phyloP scores from a whole-genome alignment of 2,329 filamentous ascomycete genomes.

The Stenocarpella maydis region DNA sequence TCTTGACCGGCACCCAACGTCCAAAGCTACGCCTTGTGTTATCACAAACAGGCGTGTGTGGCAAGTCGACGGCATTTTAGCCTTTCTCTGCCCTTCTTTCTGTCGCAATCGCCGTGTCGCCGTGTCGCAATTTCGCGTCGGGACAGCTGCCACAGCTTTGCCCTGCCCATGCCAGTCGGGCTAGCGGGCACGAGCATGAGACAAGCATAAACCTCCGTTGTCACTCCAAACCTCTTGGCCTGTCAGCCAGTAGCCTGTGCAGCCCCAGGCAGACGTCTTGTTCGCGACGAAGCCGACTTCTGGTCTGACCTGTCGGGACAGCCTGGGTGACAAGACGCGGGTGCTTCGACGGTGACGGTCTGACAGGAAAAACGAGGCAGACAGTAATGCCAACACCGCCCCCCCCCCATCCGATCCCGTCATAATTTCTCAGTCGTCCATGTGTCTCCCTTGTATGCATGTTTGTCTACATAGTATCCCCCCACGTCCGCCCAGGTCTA shows the following conservation, averaged over 20 bases:
- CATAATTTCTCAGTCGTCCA: not conserved
- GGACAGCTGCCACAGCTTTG: not conserved
- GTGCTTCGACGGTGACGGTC: too few relatives aligned
- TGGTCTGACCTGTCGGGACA: too few relatives aligned
- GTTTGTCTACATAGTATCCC: not conserved
- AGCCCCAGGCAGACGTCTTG: not conserved
- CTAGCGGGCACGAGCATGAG: conserved; percentile 7
- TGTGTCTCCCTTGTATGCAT: too few relatives aligned
- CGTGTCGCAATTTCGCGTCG: conserved; percentile 16
- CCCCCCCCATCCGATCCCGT: conserved; percentile 21
- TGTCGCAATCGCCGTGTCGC: not conserved
- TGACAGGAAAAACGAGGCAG: not conserved
- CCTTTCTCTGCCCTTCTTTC: not conserved
- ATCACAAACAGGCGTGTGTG: not conserved
- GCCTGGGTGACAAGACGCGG: too few relatives aligned
- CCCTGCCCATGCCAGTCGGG: not conserved
- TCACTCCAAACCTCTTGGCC: not conserved
- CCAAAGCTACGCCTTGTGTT: not conserved
- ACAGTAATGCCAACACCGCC: not conserved
- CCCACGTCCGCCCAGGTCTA: not conserved
- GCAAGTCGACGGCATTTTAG: not conserved
- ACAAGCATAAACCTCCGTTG: not conserved
- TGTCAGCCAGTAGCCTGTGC: not conserved
- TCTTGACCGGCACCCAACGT: not conserved
- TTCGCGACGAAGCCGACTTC: too few relatives aligned